phyloP scores from a whole-genome alignment of 768 basidiomycete genomes.

The Lactarius hengduanensis region DNA sequence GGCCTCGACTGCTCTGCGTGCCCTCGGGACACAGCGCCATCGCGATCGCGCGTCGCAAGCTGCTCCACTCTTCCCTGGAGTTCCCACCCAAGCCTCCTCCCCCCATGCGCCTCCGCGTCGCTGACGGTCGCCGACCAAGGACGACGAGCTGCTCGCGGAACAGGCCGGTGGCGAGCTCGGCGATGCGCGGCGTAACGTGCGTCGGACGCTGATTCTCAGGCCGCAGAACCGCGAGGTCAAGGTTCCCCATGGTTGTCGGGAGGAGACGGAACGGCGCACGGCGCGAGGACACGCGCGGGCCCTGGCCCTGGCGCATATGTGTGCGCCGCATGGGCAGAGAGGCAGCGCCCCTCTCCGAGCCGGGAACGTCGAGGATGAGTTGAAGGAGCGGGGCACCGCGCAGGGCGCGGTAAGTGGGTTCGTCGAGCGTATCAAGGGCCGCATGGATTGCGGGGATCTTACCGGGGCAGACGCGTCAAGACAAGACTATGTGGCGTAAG shows the following conservation, averaged over 20 bases:
- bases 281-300: background rate
- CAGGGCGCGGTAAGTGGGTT: background rate
- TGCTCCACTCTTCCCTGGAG: background rate
- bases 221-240: conserved; percentile 57
- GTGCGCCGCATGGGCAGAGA: background rate
- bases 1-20: conserved; percentile 18
- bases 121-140: conserved; percentile 46
- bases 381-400: conserved; percentile 17
- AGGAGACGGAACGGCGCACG: conserved; percentile 24
- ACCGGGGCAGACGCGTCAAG: background rate
- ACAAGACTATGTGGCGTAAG: background rate
- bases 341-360: background rate
- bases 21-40: conserved; percentile 21
- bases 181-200: conserved; percentile 62
- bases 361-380: conserved; percentile 4
- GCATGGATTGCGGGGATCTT: conserved; percentile 16
- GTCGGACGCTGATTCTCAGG: conserved; percentile 54
- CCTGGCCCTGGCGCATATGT: background rate
- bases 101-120: background rate
- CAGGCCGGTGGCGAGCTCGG: conserved; percentile 46
- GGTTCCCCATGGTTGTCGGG: conserved; percentile 37
- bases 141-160: conserved; percentile 57
- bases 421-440: conserved; percentile 21
- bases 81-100: background rate
- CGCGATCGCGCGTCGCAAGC: conserved; percentile 7